Conservation (phyloP, 2,329 filamentous ascomycete genomes). For the Basipetospora chlamydospora region DNA sequence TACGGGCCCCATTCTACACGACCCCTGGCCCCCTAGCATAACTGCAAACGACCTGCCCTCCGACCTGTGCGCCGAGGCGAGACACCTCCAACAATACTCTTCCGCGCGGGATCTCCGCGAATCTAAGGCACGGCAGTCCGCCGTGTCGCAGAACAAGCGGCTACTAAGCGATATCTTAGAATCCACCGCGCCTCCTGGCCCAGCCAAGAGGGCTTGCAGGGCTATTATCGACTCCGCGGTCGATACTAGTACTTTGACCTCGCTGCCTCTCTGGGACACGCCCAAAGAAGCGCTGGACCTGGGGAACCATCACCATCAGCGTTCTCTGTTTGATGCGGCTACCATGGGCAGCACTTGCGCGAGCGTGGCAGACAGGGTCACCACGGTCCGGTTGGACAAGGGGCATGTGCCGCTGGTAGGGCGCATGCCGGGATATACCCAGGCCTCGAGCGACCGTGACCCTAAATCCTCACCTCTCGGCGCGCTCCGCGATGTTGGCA, state of each 20-base stretch:
- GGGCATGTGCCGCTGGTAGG: not conserved
- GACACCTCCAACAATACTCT: not conserved
- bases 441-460: not conserved
- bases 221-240: too few relatives aligned
- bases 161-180: too few relatives aligned
- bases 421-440: not conserved
- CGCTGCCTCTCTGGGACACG: too few relatives aligned
- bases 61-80: not conserved
- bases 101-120: too few relatives aligned
- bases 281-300: too few relatives aligned
- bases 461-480: not conserved
- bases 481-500: constrained; percentile 47
- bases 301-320: too few relatives aligned
- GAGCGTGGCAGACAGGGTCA: not conserved
- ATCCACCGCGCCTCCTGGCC: too few relatives aligned
- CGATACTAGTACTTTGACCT: too few relatives aligned
- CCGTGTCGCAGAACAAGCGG: not conserved
- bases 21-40: not conserved
- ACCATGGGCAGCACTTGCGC: not conserved
- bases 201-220: too few relatives aligned
- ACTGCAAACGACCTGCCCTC: not conserved
- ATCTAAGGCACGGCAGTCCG: too few relatives aligned
- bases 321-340: too few relatives aligned
- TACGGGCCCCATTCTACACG: not conserved
- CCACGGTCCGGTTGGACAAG: not conserved